phyloP scores from a whole-genome alignment of 257 asterid genomes.

The Solanum clarkiae region DNA sequence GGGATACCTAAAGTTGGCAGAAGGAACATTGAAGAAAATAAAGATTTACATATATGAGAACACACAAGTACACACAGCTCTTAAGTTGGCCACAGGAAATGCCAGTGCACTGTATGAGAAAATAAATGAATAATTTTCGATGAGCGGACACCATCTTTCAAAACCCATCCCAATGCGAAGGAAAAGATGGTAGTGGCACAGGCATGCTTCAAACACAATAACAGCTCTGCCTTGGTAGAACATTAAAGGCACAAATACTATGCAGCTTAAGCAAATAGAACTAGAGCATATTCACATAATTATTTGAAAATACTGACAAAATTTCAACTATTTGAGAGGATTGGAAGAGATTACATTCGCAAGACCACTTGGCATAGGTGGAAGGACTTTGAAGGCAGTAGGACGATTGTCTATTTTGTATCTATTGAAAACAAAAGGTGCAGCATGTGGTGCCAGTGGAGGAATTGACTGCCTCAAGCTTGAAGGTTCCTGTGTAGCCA shows the following conservation, averaged over 20 bases:
- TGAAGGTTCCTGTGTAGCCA: constrained; percentile 26
- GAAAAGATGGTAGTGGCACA: background rate
- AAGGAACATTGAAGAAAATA: background rate
- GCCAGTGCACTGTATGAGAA: background rate
- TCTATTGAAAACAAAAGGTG: constrained; percentile 47
- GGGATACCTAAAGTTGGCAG: background rate
- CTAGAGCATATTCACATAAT: background rate
- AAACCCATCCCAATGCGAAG: background rate
- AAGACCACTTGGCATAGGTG: constrained; percentile 76
- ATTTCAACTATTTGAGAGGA: background rate
- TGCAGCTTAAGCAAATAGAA: background rate
- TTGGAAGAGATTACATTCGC: constrained; percentile 46
- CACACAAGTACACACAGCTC: background rate
- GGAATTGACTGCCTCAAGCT: constrained; percentile 36
- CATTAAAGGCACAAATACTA: background rate
- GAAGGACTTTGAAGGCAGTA: constrained; percentile 55
- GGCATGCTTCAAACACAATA: background rate
- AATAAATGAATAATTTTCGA: background rate
- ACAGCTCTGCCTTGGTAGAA: background rate
- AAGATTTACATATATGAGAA: background rate
- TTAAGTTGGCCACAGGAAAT: background rate
- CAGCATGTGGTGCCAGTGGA: constrained; percentile 35
- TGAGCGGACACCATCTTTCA: background rate
- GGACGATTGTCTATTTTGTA: constrained; percentile 93
- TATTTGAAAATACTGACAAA: background rate